Evolutionary conservation across 164 flowering plant species (phyloP), one percentile per base, ranked within the genome.

Genomic region (Chimonanthus praecox): DNA sequence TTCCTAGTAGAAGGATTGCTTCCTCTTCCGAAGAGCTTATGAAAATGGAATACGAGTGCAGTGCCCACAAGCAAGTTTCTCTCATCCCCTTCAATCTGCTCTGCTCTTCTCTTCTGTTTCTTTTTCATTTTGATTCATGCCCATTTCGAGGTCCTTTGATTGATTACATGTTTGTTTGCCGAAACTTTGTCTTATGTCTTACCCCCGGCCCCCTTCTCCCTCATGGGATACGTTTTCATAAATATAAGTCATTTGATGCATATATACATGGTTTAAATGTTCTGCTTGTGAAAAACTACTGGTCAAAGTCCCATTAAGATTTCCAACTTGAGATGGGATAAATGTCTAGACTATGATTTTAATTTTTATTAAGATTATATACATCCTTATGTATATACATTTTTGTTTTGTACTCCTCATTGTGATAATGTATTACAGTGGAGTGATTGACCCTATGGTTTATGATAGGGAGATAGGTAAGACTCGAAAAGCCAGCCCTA

Each of bases 21-120:
- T 68, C 88, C 47, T 74, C 90, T 71, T 92, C 97, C 48, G 86
- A 83, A n/a, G 75, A 85, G 50, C 90, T 92, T 69, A 90, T 92
- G 80, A 63, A 78, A 70, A 77, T 83, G 79, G 97, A 92, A 64
- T 78, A 72, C 67, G 78, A 87, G 33, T 75, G 78, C 83, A 90
- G 95, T 70, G 97, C 97, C 62, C 97, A 92, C 86, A 92, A 90
- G 97, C 88, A 43, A 18, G 76, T 54, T 6, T 51, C 47, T 48
- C 49, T 50, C 51, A 62, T 0, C 5, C 47, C 63, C 7, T 11
- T 70, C 3, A 20, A 63, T 21, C 21, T 13, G 4, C 66, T 63
- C 15, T 48, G 0, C 48, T 33, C 16, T 58, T 54, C 49, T 49
- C 47, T 64, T 72, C 69, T 67, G 68, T 73, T 33, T 73, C 69